Conservation (phyloP, 257 asterid genomes). For the Primulina tabacum region DNA sequence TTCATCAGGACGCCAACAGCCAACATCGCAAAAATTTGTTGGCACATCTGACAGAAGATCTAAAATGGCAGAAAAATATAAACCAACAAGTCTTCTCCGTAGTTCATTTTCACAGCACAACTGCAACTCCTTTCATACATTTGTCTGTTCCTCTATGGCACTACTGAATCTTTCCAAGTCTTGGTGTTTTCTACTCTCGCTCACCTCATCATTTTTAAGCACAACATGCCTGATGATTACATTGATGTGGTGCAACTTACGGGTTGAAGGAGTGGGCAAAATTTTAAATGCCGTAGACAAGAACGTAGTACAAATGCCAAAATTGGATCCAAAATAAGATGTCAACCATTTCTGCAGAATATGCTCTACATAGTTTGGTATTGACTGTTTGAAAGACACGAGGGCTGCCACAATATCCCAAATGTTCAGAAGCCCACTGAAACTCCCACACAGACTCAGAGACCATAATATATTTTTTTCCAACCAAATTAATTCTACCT, state of each 20-base stretch:
- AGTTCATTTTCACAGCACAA: conserved; percentile 66
- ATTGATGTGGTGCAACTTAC: conserved; percentile 72
- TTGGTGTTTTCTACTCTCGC: conserved; percentile 24
- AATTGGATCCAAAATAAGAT: conserved; percentile 42
- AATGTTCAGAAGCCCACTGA: conserved; percentile 50
- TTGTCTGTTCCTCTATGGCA: conserved; percentile 31
- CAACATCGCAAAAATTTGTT: conserved; percentile 24
- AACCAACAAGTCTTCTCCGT: conserved; percentile 62
- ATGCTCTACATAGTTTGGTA: conserved; percentile 47
- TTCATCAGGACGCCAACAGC: conserved; percentile 58
- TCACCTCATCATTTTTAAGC: conserved; percentile 39
- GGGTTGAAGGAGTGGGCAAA: conserved; percentile 54
- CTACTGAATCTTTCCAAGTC: conserved; percentile 32
- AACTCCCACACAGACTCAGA: conserved; percentile 42
- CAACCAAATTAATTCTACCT: conserved; percentile 64
- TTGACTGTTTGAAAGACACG: conserved; percentile 57
- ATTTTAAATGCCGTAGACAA: conserved; percentile 36
- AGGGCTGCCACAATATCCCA: conserved; percentile 82
- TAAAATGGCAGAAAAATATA: conserved; percentile 43
- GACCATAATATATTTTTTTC: conserved; percentile 66
- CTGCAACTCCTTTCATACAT: conserved; percentile 58
- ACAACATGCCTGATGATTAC: conserved; percentile 59
- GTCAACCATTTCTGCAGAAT: conserved; percentile 62
- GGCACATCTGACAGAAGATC: conserved; percentile 30
- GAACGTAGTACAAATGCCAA: conserved; percentile 32